These are phyloP conservation scores for Camillea tinctor DNA, from an alignment of 2,329 filamentous ascomycete species.

Conservation along the genomic window DNA sequence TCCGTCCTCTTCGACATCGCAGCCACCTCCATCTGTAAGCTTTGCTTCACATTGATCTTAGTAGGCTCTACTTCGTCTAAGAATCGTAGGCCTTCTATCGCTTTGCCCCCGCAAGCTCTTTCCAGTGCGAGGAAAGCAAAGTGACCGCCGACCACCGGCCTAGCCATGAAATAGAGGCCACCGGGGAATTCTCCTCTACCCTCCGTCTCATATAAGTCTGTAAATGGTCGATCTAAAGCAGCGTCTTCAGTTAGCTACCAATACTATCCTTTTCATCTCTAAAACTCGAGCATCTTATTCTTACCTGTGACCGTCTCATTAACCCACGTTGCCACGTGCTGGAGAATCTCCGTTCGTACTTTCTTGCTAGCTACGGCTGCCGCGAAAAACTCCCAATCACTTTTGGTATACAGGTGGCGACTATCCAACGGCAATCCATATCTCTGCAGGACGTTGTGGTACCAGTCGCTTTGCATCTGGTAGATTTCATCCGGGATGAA, in stretches of 20 bases:
- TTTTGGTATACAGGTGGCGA: conserved; percentile 82
- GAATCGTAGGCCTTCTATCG: conserved; percentile 55
- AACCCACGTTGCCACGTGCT: conserved; percentile 75
- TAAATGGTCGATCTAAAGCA: conserved; percentile 65
- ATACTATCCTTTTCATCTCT: neutral
- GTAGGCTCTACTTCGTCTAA: conserved; percentile 39
- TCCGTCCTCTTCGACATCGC: neutral
- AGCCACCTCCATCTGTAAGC: conserved; percentile 26
- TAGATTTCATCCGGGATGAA: conserved; percentile 79
- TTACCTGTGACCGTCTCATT: conserved; percentile 73
- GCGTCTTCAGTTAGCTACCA: conserved; percentile 9
- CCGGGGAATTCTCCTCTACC: conserved; percentile 69
- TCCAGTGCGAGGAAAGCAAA: conserved; percentile 83
- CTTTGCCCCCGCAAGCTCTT: conserved; percentile 71
- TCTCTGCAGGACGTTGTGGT: conserved; percentile 72
- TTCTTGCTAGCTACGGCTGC: conserved; percentile 71
- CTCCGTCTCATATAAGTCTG: conserved; percentile 81
- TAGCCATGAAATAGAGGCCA: conserved; percentile 72
- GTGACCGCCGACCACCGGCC: conserved; percentile 81
- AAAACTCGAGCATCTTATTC: conserved; percentile 11
- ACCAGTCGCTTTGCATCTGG: conserved; percentile 78
- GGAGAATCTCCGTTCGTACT: conserved; percentile 69
- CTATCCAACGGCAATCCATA: conserved; percentile 83
- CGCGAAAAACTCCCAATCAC: conserved; percentile 88
- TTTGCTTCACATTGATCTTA: conserved; percentile 35